Evolutionary conservation across 768 basidiomycete species (phyloP).

Genomic region (Phanerodontia chrysosporium): DNA sequence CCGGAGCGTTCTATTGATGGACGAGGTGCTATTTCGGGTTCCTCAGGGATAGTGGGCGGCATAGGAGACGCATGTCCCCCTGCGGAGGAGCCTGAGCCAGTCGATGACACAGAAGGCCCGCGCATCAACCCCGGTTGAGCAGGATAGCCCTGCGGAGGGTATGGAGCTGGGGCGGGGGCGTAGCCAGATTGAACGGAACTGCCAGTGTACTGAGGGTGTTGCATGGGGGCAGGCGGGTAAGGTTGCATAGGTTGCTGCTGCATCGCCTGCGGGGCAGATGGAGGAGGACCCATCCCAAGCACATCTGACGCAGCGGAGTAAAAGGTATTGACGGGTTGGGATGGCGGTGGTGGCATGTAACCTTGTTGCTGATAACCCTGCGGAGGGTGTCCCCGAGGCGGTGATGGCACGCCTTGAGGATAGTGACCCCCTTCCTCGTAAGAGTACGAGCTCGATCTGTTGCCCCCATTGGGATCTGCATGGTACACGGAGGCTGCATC

Average conservation of each 20-base stretch:
- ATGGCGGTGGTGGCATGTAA: slow-evolving; percentile 13
- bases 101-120: slow-evolving; percentile 15
- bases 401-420: not conserved
- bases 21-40: slow-evolving; percentile 54
- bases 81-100: slow-evolving; percentile 16
- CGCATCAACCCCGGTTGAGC: slow-evolving; percentile 10
- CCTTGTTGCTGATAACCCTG: slow-evolving; percentile 11
- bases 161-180: not conserved
- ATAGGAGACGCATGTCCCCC: slow-evolving; percentile 5
- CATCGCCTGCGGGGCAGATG: slow-evolving; percentile 25
- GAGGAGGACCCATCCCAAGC: slow-evolving; percentile 71
- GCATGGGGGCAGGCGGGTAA: slow-evolving; percentile 17
- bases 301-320: slow-evolving; percentile 79
- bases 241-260: slow-evolving; percentile 14
- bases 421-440: slow-evolving; percentile 27
- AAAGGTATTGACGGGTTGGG: slow-evolving; percentile 34
- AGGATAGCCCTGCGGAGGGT: slow-evolving; percentile 4
- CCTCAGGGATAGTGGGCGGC: slow-evolving; percentile 19
- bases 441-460: slow-evolving; percentile 30
- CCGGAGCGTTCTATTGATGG: slow-evolving; percentile 53
- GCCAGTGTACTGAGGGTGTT: slow-evolving; percentile 3
- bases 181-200: slow-evolving; percentile 8
- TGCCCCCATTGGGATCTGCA: slow-evolving; percentile 21
- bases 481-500: slow-evolving; percentile 21
- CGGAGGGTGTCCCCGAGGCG: slow-evolving; percentile 6